phyloP scores from a whole-genome alignment of 1,284 basidiomycete species.

The Ganoderma lingzhi region DNA sequence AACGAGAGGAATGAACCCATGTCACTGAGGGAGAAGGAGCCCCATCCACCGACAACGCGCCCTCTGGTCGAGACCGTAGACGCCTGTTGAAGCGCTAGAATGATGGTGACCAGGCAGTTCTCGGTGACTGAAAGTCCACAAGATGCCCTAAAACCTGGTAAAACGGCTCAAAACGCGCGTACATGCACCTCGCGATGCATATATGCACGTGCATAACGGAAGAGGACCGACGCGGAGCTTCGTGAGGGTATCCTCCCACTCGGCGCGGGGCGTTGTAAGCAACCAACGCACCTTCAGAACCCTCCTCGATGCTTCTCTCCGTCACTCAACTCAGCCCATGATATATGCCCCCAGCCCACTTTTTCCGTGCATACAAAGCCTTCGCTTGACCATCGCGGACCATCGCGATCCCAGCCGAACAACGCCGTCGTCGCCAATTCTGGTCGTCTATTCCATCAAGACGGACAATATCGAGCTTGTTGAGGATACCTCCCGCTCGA shows the following conservation, averaged over 20 bases:
- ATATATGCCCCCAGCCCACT: not conserved
- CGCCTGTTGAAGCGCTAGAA: not conserved
- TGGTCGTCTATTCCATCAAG: not conserved
- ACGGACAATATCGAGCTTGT: slow-evolving; percentile 35
- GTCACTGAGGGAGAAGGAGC: not conserved
- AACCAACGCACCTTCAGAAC: slow-evolving; percentile 15
- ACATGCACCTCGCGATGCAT: not conserved
- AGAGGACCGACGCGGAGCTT: slow-evolving; percentile 21
- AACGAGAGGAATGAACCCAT: not conserved
- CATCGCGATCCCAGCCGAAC: not conserved
- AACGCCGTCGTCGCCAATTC: too few species aligned
- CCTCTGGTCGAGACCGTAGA: not conserved
- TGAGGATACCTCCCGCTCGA: slow-evolving; percentile 42
- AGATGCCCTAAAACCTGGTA: not conserved
- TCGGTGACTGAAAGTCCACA: not conserved
- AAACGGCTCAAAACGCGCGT: not conserved
- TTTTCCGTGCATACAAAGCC: not conserved
- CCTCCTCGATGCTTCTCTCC: not conserved
- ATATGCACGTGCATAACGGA: not conserved
- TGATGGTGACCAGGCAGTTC: not conserved
- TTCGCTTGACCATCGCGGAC: not conserved
- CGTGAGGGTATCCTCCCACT: slow-evolving; percentile 34
- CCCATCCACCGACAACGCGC: not conserved
- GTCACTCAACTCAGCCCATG: too few species aligned
- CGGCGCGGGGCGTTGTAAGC: slow-evolving; percentile 8